A percentile compares a stretch with the other conserved stretches of the same genome.
These are phyloP conservation scores for Stereum hirsutum DNA, from an alignment of 1,284 basidiomycete species.

Conservation along the genomic window DNA sequence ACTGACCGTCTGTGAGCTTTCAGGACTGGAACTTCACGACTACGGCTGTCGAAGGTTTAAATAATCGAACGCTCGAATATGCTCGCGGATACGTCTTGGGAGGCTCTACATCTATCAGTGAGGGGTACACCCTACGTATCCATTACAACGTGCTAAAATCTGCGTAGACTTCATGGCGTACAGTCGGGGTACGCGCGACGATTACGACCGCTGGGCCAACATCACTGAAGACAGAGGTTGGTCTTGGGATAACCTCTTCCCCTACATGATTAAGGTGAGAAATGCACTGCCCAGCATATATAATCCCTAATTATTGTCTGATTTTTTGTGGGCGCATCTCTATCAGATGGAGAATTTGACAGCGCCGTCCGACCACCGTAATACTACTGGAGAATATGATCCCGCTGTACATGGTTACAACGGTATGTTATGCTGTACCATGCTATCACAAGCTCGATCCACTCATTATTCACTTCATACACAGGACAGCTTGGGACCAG, in stretches of 20 bases:
- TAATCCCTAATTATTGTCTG: not conserved
- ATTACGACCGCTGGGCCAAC: conserved; percentile 19
- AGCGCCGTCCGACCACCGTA: conserved; percentile 11
- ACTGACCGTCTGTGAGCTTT: not conserved
- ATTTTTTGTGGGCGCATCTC: not conserved
- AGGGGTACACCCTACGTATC: conserved; percentile 6
- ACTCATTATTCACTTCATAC: too few species aligned
- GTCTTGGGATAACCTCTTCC: conserved; percentile 19
- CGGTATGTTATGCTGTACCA: not conserved
- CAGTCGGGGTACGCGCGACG: conserved; percentile 21
- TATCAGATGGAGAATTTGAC: conserved; percentile 14
- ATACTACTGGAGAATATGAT: conserved; percentile 13
- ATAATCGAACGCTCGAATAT: conserved; percentile 18
- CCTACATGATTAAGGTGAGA: conserved; percentile 21
- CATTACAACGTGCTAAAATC: not conserved
- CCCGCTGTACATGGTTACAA: conserved; percentile 13
- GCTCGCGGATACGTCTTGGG: conserved; percentile 28
- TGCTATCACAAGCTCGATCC: not conserved
- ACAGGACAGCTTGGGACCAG: conserved; percentile 20
- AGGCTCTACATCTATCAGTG: conserved; percentile 29
- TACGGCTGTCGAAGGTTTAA: conserved; percentile 20
- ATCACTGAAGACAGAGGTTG: conserved; percentile 20
- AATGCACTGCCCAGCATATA: not conserved
- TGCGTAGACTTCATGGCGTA: conserved; percentile 18
- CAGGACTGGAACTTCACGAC: conserved; percentile 24